Base-by-base conservation (phyloP, 192 early-diverging fungal species). In the Coemansia sp. region DNA sequence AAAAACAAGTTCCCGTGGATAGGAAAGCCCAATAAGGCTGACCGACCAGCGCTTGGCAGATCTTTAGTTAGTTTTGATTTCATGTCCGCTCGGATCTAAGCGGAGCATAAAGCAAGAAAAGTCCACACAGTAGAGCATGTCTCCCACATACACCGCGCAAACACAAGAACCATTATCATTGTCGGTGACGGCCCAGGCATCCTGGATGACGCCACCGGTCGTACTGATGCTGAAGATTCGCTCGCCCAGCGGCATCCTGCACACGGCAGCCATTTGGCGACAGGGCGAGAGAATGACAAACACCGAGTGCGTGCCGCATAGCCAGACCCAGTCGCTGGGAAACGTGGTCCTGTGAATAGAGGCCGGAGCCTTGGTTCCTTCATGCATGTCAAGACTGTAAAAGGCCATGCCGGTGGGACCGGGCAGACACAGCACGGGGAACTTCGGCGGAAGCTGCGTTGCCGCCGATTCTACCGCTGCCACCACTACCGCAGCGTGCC, bases 271-370 rank as follows among this genome's bases (percentile, higher is more conserved):
- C 36, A 59, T 62, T 3, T 36, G 68, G 22, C 78, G 65, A 37
- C 69, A 72, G 0, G 78, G 66, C 16, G 78, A 75, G 45, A 80
- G 62, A 22, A 73, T 48, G 0, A 61, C 72, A 42, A 49, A 80
- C 6, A 55, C 72, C 7, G 19, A 12, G 15, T 12, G 18, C n/a
- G 77, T 71, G 16, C 68, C 77, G 22, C 77, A 80, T 6, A 80
- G 69, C 77, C 77, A 80, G 32, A 72, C 77, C 77, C 77, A 80
- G 58, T 69, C 72, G 8, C 18, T 12, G 5, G 66, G 58, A n/a
- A 80, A 74, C 66, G n/a, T 13, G 9, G 56, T 41, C n/a, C 36
- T 41, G 45, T 62, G 66, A 46, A 52, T 39, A 26, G 26, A 26
- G 41, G 36, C 26, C 42, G 41, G 32, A 37, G 18, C 39, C 41